Base-by-base conservation (phyloP, 2,329 filamentous ascomycete genomes). In the Colletotrichum cuscutae region DNA sequence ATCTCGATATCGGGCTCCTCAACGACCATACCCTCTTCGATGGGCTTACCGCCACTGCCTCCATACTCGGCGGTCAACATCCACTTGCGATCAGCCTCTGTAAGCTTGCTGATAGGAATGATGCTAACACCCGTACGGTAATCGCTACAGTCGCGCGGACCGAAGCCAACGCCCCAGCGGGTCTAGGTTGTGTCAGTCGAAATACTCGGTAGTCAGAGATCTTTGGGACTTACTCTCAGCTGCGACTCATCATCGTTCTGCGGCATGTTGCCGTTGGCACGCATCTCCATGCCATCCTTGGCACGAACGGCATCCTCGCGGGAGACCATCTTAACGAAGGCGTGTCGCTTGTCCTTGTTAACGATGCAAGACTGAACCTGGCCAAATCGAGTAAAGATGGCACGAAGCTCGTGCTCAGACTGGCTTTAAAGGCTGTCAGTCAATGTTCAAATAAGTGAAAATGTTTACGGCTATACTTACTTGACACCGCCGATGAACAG, bases 1-100 rank as follows among this genome's bases (percentile, higher is more conserved):
- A 99, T 99, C 83, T 99, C 97, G 78, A 99, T 99, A 80, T 99
- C 97, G 3, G 97, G 97, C 83, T 99, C 97, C 81, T 99, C 97
- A 30, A 99, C 93, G 7, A 95, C 93, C 84, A 99, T 90, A 54
- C 95, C 95, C 15, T 90, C 87, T 79, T 95, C 92, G 73, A 99
- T 94, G 2, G 91, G 85, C 69, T 90, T 89, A 68, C 96, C 97
- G 69, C 96, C 97, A 74, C 94, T 98, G 67, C 97, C 97, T 76
- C 97, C 97, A 80, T 93, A 98, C 76, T 97, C 94, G 13, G 97
- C 97, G 46, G 92, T 98, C 76, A 98, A 84, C 88, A 98, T 95
- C 97, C 97, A 99, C 83, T 98, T 98, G 74, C 94, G 91, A 84
- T 99, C 97, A 30, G 97, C 97, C 77, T 99, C 97, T 1, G 97